Evolutionary conservation across 2,329 filamentous ascomycete species (phyloP).

Genomic region (Cladosporium phlei): DNA sequence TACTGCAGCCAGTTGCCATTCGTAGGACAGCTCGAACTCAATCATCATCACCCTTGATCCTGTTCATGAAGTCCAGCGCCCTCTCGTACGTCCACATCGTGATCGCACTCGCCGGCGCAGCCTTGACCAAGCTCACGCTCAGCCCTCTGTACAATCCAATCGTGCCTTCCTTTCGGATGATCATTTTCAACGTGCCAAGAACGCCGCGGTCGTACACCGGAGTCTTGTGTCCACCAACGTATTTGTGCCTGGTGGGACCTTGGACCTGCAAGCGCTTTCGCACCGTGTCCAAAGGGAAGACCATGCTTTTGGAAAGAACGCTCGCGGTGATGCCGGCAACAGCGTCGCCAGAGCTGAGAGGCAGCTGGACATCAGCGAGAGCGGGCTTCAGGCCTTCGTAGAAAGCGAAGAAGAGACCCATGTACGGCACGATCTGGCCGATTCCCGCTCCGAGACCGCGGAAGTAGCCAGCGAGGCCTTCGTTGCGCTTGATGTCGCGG

Average conservation of each 20-base stretch:
- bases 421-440: conserved; percentile 87
- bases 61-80: conserved; percentile 47
- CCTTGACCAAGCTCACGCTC: conserved; percentile 80
- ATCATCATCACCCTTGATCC: not conserved
- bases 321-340: conserved; percentile 75
- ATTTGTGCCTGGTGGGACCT: conserved; percentile 73
- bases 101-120: conserved; percentile 84
- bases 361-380: conserved; percentile 47
- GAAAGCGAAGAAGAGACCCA: conserved; percentile 90
- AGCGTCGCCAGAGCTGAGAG: conserved; percentile 72
- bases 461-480: conserved; percentile 79
- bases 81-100: conserved; percentile 95
- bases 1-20: too few relatives aligned
- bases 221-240: conserved; percentile 68
- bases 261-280: conserved; percentile 93
- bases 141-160: conserved; percentile 83
- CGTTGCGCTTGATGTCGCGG: conserved; percentile 65
- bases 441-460: conserved; percentile 77
- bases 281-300: conserved; percentile 90
- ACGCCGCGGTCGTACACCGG: conserved; percentile 72
- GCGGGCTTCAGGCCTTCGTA: conserved; percentile 68
- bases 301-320: conserved; percentile 76
- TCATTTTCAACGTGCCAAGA: conserved; percentile 59
- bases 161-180: conserved; percentile 67
- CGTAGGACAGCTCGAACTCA: too few relatives aligned